Conservation (phyloP, 257 asterid genomes). For the Haberlea rhodopensis region DNA sequence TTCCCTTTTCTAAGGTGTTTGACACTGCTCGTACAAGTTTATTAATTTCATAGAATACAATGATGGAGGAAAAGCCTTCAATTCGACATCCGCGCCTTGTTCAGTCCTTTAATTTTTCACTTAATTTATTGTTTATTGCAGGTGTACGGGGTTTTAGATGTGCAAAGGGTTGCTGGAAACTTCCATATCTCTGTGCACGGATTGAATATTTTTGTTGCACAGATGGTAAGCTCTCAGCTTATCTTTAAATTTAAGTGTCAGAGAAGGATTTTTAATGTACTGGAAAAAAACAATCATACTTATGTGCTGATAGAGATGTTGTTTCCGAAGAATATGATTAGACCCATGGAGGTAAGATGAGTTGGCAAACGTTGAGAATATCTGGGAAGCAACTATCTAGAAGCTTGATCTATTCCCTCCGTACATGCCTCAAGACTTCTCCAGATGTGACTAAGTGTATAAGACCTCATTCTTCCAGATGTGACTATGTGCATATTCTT, state of each 20-base stretch:
- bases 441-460: neutral
- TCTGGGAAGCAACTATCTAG: conserved; percentile 1
- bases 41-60: conserved; percentile 20
- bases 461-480: neutral
- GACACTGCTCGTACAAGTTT: conserved; percentile 10
- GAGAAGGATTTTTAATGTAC: neutral
- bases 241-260: conserved; percentile 20
- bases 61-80: conserved; percentile 6
- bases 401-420: neutral
- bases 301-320: conserved; percentile 16
- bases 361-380: conserved; percentile 1
- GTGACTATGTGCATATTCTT: neutral
- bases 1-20: too few species aligned
- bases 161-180: conserved; percentile 99
- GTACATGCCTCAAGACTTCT: neutral
- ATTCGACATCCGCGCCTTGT: conserved; percentile 7
- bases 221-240: conserved; percentile 64
- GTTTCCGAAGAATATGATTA: conserved; percentile 1
- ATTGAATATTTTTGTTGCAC: conserved; percentile 87
- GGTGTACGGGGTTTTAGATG: conserved; percentile 95
- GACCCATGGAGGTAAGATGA: neutral
- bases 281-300: neutral
- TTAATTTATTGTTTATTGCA: conserved; percentile 35
- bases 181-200: conserved; percentile 98
- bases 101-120: conserved; percentile 23